Percentiles rank a stretch among this genome's conserved stretches.
Evolutionary conservation across 2,329 filamentous ascomycete genomes (phyloP).

Genomic region (Furcasterigmium furcatum): DNA sequence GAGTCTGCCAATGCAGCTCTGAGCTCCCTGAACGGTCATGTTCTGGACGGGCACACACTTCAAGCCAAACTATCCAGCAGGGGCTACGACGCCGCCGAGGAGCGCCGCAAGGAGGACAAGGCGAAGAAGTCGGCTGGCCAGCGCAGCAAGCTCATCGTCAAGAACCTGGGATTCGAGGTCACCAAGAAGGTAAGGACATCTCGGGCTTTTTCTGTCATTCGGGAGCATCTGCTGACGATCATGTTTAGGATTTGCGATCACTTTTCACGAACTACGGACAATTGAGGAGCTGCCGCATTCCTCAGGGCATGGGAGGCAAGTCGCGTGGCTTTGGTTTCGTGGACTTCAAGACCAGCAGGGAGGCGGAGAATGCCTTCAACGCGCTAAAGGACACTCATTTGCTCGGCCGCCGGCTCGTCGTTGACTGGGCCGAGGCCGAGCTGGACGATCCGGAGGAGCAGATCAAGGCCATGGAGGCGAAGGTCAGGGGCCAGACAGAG

Average conservation of each 20-base stretch:
- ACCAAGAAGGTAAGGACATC: slow-evolving; percentile 64
- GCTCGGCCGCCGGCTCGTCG: slow-evolving; percentile 80
- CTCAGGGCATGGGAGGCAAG: slow-evolving; percentile 88
- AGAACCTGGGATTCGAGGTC: slow-evolving; percentile 95
- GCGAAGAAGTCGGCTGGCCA: slow-evolving; percentile 75
- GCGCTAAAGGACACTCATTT: slow-evolving; percentile 91
- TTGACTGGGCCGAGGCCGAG: slow-evolving; percentile 89
- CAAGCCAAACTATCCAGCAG: slow-evolving; percentile 84
- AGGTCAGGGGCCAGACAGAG: slow-evolving; percentile 85
- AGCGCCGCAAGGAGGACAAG: slow-evolving; percentile 77
- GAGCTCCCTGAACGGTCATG: slow-evolving; percentile 82
- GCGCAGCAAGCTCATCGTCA: slow-evolving; percentile 92
- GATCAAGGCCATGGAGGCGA: slow-evolving; percentile 95
- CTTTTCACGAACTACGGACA: slow-evolving; percentile 90
- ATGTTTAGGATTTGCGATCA: slow-evolving; percentile 64
- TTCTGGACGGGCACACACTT: slow-evolving; percentile 83
- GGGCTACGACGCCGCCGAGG: slow-evolving; percentile 82
- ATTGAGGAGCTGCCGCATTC: slow-evolving; percentile 86
- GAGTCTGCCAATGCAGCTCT: slow-evolving; percentile 76
- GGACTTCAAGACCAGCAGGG: slow-evolving; percentile 86
- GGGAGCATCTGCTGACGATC: not conserved
- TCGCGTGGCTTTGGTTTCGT: slow-evolving; percentile 95
- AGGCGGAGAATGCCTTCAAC: slow-evolving; percentile 87
- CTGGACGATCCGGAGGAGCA: slow-evolving; percentile 90
- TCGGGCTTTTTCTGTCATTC: not conserved